Conservation (phyloP, 495 filamentous ascomycete genomes). For the Hypomontagnella submonticulosa region DNA sequence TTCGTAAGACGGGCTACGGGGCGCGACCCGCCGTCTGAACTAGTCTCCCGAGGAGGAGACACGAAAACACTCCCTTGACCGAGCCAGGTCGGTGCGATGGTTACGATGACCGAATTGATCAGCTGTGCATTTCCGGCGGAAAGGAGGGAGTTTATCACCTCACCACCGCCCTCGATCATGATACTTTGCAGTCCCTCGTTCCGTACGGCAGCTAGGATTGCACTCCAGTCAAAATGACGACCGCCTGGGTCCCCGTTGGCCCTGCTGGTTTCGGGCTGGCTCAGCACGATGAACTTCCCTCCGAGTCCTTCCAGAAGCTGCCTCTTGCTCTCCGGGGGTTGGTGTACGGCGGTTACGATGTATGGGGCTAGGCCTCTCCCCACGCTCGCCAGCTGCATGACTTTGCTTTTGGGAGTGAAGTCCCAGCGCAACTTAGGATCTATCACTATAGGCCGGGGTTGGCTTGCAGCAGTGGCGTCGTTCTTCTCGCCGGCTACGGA, state of each 20-base stretch:
- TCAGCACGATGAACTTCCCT: slow-evolving; percentile 51
- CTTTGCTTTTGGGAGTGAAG: slow-evolving; percentile 65
- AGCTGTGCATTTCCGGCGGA: slow-evolving; percentile 67
- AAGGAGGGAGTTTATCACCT: slow-evolving; percentile 80
- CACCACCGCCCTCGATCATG: slow-evolving; percentile 89
- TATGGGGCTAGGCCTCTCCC: slow-evolving; percentile 78
- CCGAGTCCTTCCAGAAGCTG: slow-evolving; percentile 50
- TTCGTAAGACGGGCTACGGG: slow-evolving; percentile 70
- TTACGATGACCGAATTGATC: slow-evolving; percentile 80
- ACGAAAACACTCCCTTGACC: slow-evolving; percentile 81
- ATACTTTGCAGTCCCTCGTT: slow-evolving; percentile 75
- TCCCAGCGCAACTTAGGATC: slow-evolving; percentile 79
- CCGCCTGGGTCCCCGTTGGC: slow-evolving; percentile 4
- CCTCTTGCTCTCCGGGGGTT: slow-evolving; percentile 38
- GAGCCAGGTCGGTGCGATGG: slow-evolving; percentile 85
- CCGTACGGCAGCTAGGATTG: slow-evolving; percentile 67
- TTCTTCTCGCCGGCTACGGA: slow-evolving; percentile 6
- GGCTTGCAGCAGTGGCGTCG: slow-evolving; percentile 48
- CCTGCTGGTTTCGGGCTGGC: slow-evolving; percentile 4
- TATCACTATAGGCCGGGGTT: slow-evolving; percentile 82
- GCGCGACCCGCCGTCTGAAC: slow-evolving; percentile 61
- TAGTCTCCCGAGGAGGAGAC: slow-evolving; percentile 64
- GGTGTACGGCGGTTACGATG: slow-evolving; percentile 64
- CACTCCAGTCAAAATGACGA: slow-evolving; percentile 66
- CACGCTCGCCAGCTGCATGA: slow-evolving; percentile 70